These are phyloP conservation scores for Cladophialophora chaetospira DNA, from an alignment of 2,329 filamentous ascomycete genomes.

Conservation along the genomic window DNA sequence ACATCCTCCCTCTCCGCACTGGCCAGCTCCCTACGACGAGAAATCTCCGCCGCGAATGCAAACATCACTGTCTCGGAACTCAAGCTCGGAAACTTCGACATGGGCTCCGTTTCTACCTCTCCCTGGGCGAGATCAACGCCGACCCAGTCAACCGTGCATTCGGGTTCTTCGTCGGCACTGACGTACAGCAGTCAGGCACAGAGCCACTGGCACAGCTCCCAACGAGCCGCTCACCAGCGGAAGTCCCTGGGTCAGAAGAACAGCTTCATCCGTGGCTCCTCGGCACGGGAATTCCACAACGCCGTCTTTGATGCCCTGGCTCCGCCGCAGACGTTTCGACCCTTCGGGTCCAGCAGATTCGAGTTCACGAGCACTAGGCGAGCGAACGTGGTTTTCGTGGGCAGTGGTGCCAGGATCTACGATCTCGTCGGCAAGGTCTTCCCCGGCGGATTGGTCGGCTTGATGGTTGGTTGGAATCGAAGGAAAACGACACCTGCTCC, in stretches of 20 bases:
- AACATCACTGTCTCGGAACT: slow-evolving; percentile 77
- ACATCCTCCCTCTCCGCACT: slow-evolving; percentile 85
- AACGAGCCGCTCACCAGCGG: slow-evolving; percentile 37
- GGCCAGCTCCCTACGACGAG: slow-evolving; percentile 74
- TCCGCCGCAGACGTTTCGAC: slow-evolving; percentile 46
- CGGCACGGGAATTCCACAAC: slow-evolving; percentile 77
- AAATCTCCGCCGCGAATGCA: slow-evolving; percentile 71
- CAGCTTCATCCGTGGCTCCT: slow-evolving; percentile 60
- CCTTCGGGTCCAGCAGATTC: slow-evolving; percentile 39
- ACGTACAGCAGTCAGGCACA: slow-evolving; percentile 14
- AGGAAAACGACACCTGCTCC: slow-evolving; percentile 3
- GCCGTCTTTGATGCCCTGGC: slow-evolving; percentile 88
- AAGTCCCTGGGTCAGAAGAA: slow-evolving; percentile 38
- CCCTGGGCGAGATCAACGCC: slow-evolving; percentile 36
- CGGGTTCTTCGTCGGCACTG: slow-evolving; percentile 21
- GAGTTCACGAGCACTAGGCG: slow-evolving; percentile 48
- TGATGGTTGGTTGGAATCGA: slow-evolving; percentile 74
- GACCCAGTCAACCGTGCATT: slow-evolving; percentile 8
- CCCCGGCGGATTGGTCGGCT: slow-evolving; percentile 75
- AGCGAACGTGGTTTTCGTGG: slow-evolving; percentile 69
- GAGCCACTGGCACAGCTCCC: slow-evolving; percentile 33
- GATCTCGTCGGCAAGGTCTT: slow-evolving; percentile 80
- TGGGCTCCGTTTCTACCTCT: slow-evolving; percentile 61
- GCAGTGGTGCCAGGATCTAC: slow-evolving; percentile 81
- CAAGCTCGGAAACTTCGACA: slow-evolving; percentile 88